A percentile compares a stretch with the other conserved stretches of the same genome.
Evolutionary conservation across 2,329 filamentous ascomycete genomes (phyloP).

Genomic region (Microascus cirrosus): DNA sequence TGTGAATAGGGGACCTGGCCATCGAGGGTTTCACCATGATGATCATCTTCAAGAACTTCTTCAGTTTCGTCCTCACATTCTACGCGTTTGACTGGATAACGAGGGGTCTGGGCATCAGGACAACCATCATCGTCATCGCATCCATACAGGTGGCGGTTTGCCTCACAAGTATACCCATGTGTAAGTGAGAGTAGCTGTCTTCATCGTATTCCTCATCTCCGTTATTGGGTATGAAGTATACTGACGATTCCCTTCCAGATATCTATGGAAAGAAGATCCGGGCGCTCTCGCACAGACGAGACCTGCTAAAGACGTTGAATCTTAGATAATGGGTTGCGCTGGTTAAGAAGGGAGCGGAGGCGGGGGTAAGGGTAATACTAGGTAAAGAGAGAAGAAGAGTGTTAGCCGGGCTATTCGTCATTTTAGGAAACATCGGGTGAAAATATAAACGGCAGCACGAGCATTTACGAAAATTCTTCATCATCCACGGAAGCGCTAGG

Average conservation of each 20-base stretch:
- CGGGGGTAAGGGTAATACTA: no score
- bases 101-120: slow-evolving; percentile 41
- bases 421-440: no score
- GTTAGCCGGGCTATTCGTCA: no score
- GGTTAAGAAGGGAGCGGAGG: no score
- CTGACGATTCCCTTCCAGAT: slow-evolving; percentile 33
- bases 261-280: slow-evolving; percentile 69
- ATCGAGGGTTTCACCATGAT: slow-evolving; percentile 85
- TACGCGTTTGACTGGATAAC: slow-evolving; percentile 78
- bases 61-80: slow-evolving; percentile 77
- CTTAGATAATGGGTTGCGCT: slow-evolving; percentile 3
- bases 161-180: slow-evolving; percentile 61
- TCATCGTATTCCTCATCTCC: neutral
- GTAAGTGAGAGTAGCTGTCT: slow-evolving; percentile 41
- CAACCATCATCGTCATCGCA: slow-evolving; percentile 57
- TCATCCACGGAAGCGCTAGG: no score
- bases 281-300: slow-evolving; percentile 63
- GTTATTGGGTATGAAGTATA: neutral
- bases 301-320: slow-evolving; percentile 38
- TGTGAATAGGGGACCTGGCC: slow-evolving; percentile 50
- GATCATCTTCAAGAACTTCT: slow-evolving; percentile 90
- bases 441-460: no score
- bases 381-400: no score
- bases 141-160: slow-evolving; percentile 72
- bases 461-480: no score